Percentiles rank a stretch among this genome's conserved stretches.
Evolutionary conservation across 257 asterid genomes (phyloP).

Genomic region (Nemophila menziesii): DNA sequence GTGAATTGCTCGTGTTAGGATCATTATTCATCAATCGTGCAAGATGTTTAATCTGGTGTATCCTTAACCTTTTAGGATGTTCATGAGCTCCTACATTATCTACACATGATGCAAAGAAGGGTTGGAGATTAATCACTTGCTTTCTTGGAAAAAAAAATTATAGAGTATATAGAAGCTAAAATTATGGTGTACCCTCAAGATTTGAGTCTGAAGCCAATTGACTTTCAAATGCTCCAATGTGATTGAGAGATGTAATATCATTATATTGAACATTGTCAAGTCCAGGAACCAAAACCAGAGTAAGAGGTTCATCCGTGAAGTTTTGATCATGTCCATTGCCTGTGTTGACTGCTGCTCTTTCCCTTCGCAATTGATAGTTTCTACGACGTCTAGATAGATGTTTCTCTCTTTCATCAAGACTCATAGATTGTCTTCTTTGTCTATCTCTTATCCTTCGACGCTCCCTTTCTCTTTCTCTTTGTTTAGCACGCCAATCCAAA

Average conservation of each 20-base stretch:
- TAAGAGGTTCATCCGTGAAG: slow-evolving; percentile 4
- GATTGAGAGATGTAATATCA: not conserved
- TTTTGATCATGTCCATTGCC: not conserved
- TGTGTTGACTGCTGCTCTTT: slow-evolving; percentile 12
- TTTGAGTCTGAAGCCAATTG: not conserved
- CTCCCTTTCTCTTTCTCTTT: slow-evolving; percentile 33
- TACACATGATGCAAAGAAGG: too few relatives aligned
- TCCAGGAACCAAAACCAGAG: slow-evolving; percentile 8
- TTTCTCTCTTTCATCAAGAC: slow-evolving; percentile 28
- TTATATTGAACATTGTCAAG: not conserved
- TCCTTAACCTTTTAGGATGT: slow-evolving; percentile 8
- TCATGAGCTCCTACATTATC: slow-evolving; percentile 5
- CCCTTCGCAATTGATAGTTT: slow-evolving; percentile 30
- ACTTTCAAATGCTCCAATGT: not conserved
- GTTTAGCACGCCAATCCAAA: slow-evolving; percentile 15
- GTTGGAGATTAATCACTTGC: too few relatives aligned
- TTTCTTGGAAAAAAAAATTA: too few relatives aligned
- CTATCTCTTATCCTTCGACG: slow-evolving; percentile 25
- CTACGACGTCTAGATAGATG: slow-evolving; percentile 30
- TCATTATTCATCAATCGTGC: slow-evolving; percentile 18
- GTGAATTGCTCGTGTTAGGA: not conserved
- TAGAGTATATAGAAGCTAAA: too few relatives aligned
- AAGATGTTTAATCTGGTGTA: slow-evolving; percentile 24
- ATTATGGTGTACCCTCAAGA: slow-evolving; percentile 3
- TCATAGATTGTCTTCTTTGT: slow-evolving; percentile 33